Conservation (phyloP, 371 early-diverging fungal genomes). For the Mucor indicus region DNA sequence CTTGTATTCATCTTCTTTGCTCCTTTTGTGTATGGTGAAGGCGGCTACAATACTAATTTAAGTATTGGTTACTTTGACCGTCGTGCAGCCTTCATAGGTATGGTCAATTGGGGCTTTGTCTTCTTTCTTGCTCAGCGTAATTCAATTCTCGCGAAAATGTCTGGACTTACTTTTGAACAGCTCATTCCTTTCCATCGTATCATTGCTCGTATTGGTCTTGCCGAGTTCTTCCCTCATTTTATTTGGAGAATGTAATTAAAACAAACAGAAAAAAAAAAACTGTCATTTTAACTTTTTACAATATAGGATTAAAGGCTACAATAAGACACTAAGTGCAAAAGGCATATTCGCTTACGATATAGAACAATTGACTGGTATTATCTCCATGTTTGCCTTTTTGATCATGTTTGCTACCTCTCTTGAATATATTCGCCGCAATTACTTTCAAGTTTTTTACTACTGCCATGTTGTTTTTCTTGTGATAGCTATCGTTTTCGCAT, state of each 20-base stretch:
- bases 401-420: constrained; percentile 40
- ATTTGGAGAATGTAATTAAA: constrained; percentile 43
- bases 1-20: constrained; percentile 31
- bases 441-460: constrained; percentile 45
- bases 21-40: constrained; percentile 14
- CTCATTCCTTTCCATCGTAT: constrained; percentile 48
- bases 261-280: neutral
- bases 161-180: constrained; percentile 41
- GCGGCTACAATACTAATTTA: constrained; percentile 32
- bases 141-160: constrained; percentile 36
- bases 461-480: constrained; percentile 35
- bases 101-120: constrained; percentile 48
- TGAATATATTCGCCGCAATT: constrained; percentile 37
- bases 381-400: constrained; percentile 39
- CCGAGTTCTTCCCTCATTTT: constrained; percentile 40
- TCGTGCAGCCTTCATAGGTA: constrained; percentile 42
- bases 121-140: constrained; percentile 45
- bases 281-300: neutral
- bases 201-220: constrained; percentile 42
- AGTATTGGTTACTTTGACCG: constrained; percentile 37
- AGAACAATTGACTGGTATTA: constrained; percentile 40
- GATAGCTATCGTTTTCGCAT: constrained; percentile 30
- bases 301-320: constrained; percentile 20
- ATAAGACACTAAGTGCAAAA: constrained; percentile 1
- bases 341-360: constrained; percentile 30